Base-by-base conservation (phyloP, 2,329 filamentous ascomycete genomes). In the Aspergillus amoenus region DNA sequence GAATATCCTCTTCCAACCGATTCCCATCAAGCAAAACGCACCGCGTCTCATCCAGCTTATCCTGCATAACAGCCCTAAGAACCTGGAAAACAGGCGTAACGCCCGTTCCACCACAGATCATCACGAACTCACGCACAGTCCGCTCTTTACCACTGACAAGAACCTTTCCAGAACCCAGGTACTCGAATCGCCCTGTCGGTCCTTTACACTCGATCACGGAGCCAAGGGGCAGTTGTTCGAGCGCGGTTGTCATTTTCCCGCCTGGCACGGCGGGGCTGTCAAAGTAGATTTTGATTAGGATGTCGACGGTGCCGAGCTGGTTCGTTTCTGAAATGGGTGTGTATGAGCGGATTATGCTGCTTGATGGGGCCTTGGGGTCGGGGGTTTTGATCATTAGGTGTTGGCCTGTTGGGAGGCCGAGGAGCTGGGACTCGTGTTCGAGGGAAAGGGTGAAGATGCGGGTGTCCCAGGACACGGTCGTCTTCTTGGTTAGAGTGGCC, bases 51-150 rank as follows among this genome's bases (percentile, higher is more conserved):
- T 93, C 90, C 0, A 78, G 70, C 1, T 70, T 64, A 61, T 93
- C 85, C 45, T 82, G 79, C 71, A 92, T 82, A 0, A 95, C 84
- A 0, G 90, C 88, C 6, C 90, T 81, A 52, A 95, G 78, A 3
- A 96, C 89, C 68, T 94, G 90, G 70, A 88, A 94, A 61, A 96
- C 90, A 0, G 93, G 93, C n/a, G 93, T 96, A 67, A 97, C 89
- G 1, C 93, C 93, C n/a, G 85, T 90, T 5, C 93, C 93, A 13
- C 84, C 93, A 65, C 90, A 94, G 32, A 96, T 86, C 91, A 96
- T 96, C 69, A 89, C 79, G 72, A 96, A 91, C 12, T 82, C 82
- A 52, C 81, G 83, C 1, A 95, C 83, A 0, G 65, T 73, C 9
- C 87, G 78, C 56, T 79, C 71, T 18, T 78, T 80, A 0, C 83